These are phyloP conservation scores for Austroboletus novae-zelandiae DNA, from an alignment of 1,284 basidiomycete genomes.

Conservation along the genomic window DNA sequence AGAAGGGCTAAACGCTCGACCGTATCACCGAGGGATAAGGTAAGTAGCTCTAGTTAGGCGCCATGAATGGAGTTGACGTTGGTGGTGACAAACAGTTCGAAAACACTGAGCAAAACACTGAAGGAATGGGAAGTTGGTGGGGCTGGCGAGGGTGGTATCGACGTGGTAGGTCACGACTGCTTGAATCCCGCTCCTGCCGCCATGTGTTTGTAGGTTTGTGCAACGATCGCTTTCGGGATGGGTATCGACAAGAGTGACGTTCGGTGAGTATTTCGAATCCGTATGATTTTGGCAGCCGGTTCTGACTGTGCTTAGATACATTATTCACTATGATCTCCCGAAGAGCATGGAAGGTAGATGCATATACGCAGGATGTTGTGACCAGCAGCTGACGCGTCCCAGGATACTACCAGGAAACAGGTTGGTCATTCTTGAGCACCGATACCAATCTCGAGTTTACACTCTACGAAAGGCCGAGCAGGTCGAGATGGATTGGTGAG, in stretches of 20 bases:
- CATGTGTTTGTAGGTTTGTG: conserved; percentile 44
- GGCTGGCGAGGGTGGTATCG: conserved; percentile 48
- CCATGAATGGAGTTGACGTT: background rate
- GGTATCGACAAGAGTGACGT: conserved; percentile 87
- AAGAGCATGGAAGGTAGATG: conserved; percentile 77
- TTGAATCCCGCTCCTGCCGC: background rate
- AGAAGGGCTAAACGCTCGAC: conserved; percentile 64
- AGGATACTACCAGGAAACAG: conserved; percentile 91
- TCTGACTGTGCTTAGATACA: conserved; percentile 48
- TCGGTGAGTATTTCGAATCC: conserved; percentile 42
- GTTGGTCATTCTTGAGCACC: conserved; percentile 33
- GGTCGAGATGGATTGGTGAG: conserved; percentile 80
- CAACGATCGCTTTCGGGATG: conserved; percentile 83
- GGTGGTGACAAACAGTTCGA: conserved; percentile 35
- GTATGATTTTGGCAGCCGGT: conserved; percentile 1
- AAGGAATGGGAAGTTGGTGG: conserved; percentile 62
- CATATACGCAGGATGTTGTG: background rate
- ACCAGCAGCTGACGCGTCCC: background rate
- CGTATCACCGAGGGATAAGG: conserved; percentile 74
- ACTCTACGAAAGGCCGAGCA: conserved; percentile 54
- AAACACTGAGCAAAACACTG: conserved; percentile 57
- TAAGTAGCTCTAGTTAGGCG: conserved; percentile 27
- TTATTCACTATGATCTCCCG: conserved; percentile 78
- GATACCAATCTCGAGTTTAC: conserved; percentile 2
- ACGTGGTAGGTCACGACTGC: conserved; percentile 48